Evolutionary conservation across 805 yeast genomes (phyloP).

Genomic region (Candida pseudoglaebosa): DNA sequence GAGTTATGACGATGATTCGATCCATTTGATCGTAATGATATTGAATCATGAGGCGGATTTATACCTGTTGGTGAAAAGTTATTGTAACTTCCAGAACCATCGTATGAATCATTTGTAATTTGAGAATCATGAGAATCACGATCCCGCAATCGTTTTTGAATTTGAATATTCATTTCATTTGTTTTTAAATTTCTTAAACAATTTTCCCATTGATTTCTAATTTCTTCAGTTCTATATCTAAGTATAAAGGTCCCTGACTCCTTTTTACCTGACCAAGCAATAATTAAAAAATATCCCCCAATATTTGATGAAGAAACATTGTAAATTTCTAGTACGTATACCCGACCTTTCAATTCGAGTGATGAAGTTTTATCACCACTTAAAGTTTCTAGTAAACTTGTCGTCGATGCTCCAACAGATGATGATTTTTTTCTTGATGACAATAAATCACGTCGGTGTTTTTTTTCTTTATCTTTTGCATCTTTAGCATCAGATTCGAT

Average conservation of each 20-base stretch:
- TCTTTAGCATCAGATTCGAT: constrained; percentile 21
- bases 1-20: constrained; percentile 36
- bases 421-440: constrained; percentile 48
- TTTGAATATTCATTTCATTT: constrained; percentile 36
- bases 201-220: constrained; percentile 74
- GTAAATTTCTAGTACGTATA: constrained; percentile 64
- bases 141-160: constrained; percentile 34
- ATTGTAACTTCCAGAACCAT: constrained; percentile 10
- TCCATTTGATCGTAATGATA: constrained; percentile 25
- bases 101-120: constrained; percentile 19
- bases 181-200: constrained; percentile 52
- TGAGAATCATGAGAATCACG: constrained; percentile 30
- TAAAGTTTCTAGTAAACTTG: constrained; percentile 33
- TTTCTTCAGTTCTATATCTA: constrained; percentile 80
- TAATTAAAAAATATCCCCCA: constrained; percentile 55
- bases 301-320: constrained; percentile 33
- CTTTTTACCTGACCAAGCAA: constrained; percentile 80
- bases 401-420: constrained; percentile 34
- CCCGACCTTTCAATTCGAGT: constrained; percentile 72
- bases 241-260: constrained; percentile 85
- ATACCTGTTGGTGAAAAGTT: constrained; percentile 10
- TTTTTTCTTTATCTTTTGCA: constrained; percentile 25
- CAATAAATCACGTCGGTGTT: constrained; percentile 37
- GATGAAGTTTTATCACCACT: constrained; percentile 24
- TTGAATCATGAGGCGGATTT: constrained; percentile 4